Conservation (phyloP, 2,329 filamentous ascomycete genomes). For the Metarhizium sp. region DNA sequence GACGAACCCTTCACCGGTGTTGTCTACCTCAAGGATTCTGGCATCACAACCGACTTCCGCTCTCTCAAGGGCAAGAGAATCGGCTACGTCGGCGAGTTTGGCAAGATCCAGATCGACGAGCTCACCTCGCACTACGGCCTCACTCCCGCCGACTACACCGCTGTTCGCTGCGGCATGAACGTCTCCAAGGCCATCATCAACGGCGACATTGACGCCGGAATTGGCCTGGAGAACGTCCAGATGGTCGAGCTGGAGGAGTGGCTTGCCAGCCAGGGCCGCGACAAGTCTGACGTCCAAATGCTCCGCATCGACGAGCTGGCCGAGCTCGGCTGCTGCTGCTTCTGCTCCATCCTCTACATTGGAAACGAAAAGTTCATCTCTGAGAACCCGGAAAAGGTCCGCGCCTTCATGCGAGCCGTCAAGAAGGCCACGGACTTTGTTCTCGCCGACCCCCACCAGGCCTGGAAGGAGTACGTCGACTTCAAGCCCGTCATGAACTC, state of each 20-base stretch:
- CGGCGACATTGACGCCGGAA: constrained; percentile 63
- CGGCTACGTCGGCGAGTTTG: constrained; percentile 73
- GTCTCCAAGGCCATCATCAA: constrained; percentile 67
- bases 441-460: constrained; percentile 49
- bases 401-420: constrained; percentile 60
- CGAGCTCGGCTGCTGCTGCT: constrained; percentile 74
- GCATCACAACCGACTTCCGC: constrained; percentile 66
- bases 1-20: constrained; percentile 75
- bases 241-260: constrained; percentile 77
- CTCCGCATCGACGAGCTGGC: constrained; percentile 73
- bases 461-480: constrained; percentile 61
- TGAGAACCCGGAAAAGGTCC: constrained; percentile 56
- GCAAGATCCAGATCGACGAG: constrained; percentile 78
- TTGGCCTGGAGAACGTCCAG: constrained; percentile 73
- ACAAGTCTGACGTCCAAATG: constrained; percentile 64
- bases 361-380: constrained; percentile 62
- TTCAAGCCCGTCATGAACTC: constrained; percentile 64
- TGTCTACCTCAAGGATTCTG: constrained; percentile 64
- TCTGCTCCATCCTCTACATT: constrained; percentile 75
- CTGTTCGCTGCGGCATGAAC: constrained; percentile 74
- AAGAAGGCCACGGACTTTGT: constrained; percentile 69
- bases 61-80: constrained; percentile 69
- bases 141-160: constrained; percentile 62
- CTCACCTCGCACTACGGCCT: constrained; percentile 71
- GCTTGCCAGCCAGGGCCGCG: constrained; percentile 54